A percentile compares a stretch with the other conserved stretches of the same genome.
Conservation (phyloP, 345 rosid species). For the Lumnitzera littorea region DNA sequence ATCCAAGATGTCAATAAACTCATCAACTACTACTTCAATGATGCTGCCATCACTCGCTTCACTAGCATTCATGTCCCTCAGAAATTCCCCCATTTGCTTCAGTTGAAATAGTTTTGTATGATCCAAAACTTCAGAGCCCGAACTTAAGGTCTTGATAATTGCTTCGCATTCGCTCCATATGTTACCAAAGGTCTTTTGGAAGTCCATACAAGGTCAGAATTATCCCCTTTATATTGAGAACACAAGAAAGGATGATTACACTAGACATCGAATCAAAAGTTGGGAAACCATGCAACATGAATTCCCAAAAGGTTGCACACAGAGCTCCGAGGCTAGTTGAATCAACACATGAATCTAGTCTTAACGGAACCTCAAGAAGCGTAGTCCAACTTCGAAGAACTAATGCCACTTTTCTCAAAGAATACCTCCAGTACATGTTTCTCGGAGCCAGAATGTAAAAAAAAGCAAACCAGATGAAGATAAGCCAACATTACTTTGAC, state of each 20-base stretch:
- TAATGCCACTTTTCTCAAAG: constrained; percentile 47
- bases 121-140: constrained; percentile 42
- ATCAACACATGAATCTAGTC: constrained; percentile 47
- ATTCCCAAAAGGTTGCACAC: constrained; percentile 67
- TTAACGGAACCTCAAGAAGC: constrained; percentile 37
- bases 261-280: constrained; percentile 49
- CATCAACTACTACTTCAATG: constrained; percentile 64
- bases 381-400: constrained; percentile 47
- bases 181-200: constrained; percentile 53
- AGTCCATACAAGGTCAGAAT: constrained; percentile 49
- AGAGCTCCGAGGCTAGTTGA: constrained; percentile 50
- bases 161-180: constrained; percentile 67
- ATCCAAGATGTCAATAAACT: constrained; percentile 64
- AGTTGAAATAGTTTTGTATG: constrained; percentile 57
- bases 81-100: constrained; percentile 72
- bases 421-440: constrained; percentile 54
- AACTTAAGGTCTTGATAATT: constrained; percentile 41
- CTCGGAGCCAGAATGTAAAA: constrained; percentile 65
- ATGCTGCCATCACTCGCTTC: constrained; percentile 38
- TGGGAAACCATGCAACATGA: constrained; percentile 86
- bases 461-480: constrained; percentile 66
- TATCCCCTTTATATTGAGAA: constrained; percentile 58
- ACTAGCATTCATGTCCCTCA: constrained; percentile 47
- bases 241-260: constrained; percentile 66
- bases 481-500: constrained; percentile 29